A percentile compares a stretch with the other conserved stretches of the same genome.
These are phyloP conservation scores for Globisporangium perplexum DNA, from an alignment of 352 stramenopile species.

Conservation along the genomic window DNA sequence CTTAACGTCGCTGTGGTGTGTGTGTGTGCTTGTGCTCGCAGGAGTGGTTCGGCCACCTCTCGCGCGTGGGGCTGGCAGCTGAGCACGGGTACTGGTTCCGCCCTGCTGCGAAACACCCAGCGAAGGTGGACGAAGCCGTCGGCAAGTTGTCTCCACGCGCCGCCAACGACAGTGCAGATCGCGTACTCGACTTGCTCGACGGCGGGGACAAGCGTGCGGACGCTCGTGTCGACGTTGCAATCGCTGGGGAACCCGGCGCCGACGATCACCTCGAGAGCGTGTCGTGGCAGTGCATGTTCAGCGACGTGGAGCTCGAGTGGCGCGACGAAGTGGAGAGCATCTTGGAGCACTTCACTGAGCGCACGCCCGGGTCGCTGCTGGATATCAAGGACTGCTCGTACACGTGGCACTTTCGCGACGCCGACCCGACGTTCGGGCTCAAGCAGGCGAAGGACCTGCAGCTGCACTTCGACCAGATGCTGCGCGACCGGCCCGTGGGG, in stretches of 20 bases:
- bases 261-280: conserved; percentile 23
- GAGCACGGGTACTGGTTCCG: conserved; percentile 83
- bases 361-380: conserved; percentile 78
- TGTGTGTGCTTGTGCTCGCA: conserved; percentile 11
- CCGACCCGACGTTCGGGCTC: conserved; percentile 77
- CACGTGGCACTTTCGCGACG: conserved; percentile 87
- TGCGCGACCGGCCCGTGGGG: conserved; percentile 73
- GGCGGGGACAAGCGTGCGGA: not conserved
- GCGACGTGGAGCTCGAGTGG: conserved; percentile 76
- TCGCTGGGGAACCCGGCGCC: not conserved
- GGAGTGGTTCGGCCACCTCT: conserved; percentile 81
- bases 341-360: conserved; percentile 84
- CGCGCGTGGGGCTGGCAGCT: conserved; percentile 66
- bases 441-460: conserved; percentile 88
- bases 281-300: conserved; percentile 81
- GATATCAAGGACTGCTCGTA: conserved; percentile 85
- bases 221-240: not conserved
- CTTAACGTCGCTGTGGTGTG: not conserved
- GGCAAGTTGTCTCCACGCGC: conserved; percentile 4
- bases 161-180: conserved; percentile 3
- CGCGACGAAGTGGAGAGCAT: conserved; percentile 75
- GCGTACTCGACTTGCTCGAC: not conserved
- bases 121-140: conserved; percentile 7
- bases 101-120: conserved; percentile 51
- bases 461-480: conserved; percentile 88